Evolutionary conservation across 1,284 basidiomycete genomes (phyloP).

Genomic region (Veloboletus limbatus): DNA sequence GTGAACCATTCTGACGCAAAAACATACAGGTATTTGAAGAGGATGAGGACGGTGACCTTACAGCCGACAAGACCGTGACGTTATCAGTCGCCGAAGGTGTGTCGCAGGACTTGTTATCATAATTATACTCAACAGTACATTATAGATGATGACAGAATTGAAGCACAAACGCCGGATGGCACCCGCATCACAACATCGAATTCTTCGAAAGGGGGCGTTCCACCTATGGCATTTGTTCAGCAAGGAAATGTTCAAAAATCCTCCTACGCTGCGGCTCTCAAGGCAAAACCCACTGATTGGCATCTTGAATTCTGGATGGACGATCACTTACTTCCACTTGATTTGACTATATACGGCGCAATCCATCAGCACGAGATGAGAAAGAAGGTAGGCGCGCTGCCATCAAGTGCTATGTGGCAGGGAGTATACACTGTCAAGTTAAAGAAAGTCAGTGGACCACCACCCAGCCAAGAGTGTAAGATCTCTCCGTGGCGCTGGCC

Average conservation of each 20-base stretch:
- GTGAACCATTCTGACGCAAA: constrained; percentile 6
- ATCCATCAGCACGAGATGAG: constrained; percentile 86
- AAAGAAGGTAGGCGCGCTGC: constrained; percentile 58
- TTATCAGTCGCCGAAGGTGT: constrained; percentile 79
- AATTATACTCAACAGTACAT: constrained; percentile 8
- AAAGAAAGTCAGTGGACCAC: constrained; percentile 87
- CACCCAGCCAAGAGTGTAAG: constrained; percentile 59
- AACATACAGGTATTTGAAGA: constrained; percentile 62
- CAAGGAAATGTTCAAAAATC: constrained; percentile 48
- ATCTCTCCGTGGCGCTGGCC: constrained; percentile 5
- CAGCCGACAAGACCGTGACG: constrained; percentile 80
- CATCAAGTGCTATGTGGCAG: constrained; percentile 81
- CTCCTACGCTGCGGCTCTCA: constrained; percentile 93
- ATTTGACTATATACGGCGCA: constrained; percentile 94
- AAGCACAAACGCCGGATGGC: constrained; percentile 95
- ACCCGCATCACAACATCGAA: constrained; percentile 90
- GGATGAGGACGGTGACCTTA: constrained; percentile 66
- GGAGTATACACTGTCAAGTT: constrained; percentile 90
- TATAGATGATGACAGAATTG: constrained; percentile 83
- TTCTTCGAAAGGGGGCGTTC: constrained; percentile 41
- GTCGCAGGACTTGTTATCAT: constrained; percentile 15
- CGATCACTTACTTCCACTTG: constrained; percentile 76
- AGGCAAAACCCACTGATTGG: constrained; percentile 91
- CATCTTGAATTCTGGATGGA: constrained; percentile 95
- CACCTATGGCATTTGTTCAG: constrained; percentile 36